Evolutionary conservation across 192 early-diverging fungal species (phyloP), one percentile per base, ranked within the genome.

Genomic region (Coemansia sp.): DNA sequence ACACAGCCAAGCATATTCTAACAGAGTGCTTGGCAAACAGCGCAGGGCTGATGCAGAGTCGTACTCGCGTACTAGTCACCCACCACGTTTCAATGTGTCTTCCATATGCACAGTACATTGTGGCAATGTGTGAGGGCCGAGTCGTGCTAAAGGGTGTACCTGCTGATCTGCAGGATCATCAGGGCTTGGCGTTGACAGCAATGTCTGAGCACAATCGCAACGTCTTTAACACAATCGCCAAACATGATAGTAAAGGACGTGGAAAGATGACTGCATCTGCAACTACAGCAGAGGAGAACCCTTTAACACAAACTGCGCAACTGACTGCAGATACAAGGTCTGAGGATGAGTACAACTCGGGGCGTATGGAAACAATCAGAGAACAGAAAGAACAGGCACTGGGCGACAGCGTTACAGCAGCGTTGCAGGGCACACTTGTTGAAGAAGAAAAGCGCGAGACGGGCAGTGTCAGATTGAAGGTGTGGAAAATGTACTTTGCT

Each of bases 1-100:
- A 95, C 50, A 98, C 96, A 0, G 95, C 93, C n/a, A 87, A 88
- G 63, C 91, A 92, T 64, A 76, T 98, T 44, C 89, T 91, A 67
- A 78, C 91, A 11, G 70, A 92, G 40, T 94, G 92, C 59, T 60
- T 98, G 72, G 74, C 85, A 23, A 87, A 86, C 23, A 38, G 50
- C 38, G 42, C 72, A 21, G 86, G 84, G 12, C 70, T 93, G 47
- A 84, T 98, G 85, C 66, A 61, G 9, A 82, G 85, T 18, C 85
- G 94, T 19, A 98, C 95, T 0, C 72, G 90, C 6, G 74, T 98
- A 32, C 81, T 98, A 56, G 96, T 95, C 10, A 94, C 95, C 0
- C 96, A 97, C 68, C 88, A 92, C 39, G 86, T 92, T 16, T 74
- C 86, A 19, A 63, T 91, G 59, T 88, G 87, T 23, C 67, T 92